phyloP scores from a whole-genome alignment of 192 early-diverging fungal genomes.

The Diversispora epigaea region DNA sequence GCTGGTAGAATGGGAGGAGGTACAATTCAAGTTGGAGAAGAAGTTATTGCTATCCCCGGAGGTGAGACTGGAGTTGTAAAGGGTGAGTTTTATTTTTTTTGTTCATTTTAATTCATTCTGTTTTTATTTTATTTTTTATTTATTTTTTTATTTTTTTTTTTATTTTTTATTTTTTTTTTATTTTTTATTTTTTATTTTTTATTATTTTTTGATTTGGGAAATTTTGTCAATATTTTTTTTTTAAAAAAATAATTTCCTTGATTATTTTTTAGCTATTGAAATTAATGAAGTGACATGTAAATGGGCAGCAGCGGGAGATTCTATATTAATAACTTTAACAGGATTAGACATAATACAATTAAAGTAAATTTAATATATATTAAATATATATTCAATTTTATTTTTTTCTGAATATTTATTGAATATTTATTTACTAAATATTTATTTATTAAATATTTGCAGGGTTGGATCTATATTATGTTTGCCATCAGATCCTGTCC shows the following conservation, averaged over 20 bases:
- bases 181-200: neutral
- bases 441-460: slow-evolving; percentile 4
- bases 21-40: slow-evolving; percentile 83
- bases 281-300: slow-evolving; percentile 65
- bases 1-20: slow-evolving; percentile 88
- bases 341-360: slow-evolving; percentile 75
- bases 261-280: slow-evolving; percentile 61
- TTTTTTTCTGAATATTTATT: neutral
- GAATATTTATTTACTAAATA: slow-evolving; percentile 31
- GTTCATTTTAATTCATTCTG: neutral
- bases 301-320: slow-evolving; percentile 96
- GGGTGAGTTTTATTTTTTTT: slow-evolving; percentile 47
- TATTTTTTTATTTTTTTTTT: slow-evolving; percentile 9
- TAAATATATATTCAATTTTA: slow-evolving; percentile 13
- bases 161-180: neutral
- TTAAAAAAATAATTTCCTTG: slow-evolving; percentile 10
- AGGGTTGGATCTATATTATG: slow-evolving; percentile 87
- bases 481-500: slow-evolving; percentile 63
- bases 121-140: neutral
- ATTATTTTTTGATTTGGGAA: neutral
- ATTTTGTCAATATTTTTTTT: neutral
- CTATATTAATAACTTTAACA: slow-evolving; percentile 70
- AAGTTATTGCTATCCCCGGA: slow-evolving; percentile 79
- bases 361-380: slow-evolving; percentile 40
- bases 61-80: slow-evolving; percentile 74